phyloP scores from a whole-genome alignment of 768 basidiomycete species.

The Saitozyma sp. region DNA sequence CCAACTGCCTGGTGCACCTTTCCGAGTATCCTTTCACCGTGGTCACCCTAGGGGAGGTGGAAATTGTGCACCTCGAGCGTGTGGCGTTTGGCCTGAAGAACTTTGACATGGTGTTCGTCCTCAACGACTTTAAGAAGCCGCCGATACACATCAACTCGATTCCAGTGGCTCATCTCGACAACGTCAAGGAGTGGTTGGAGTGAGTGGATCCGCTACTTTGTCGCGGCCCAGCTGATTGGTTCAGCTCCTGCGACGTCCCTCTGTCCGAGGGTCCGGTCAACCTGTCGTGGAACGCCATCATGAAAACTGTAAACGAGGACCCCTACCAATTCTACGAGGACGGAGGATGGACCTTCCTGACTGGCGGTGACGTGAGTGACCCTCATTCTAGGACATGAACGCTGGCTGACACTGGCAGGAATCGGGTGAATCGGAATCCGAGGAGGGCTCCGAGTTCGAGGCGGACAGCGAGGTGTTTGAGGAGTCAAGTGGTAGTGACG shows the following conservation, averaged over 20 bases:
- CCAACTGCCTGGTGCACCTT: conserved; percentile 92
- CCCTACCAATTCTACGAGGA: conserved; percentile 93
- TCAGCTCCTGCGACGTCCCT: conserved; percentile 92
- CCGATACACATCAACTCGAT: conserved; percentile 97
- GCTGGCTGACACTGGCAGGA: conserved; percentile 47
- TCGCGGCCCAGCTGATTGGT: conserved; percentile 6
- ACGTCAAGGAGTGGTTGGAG: conserved; percentile 99
- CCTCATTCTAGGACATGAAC: neutral
- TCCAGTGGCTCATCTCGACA: conserved; percentile 83
- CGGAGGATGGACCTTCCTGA: conserved; percentile 94
- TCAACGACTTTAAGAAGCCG: conserved; percentile 89
- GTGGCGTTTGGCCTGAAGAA: conserved; percentile 95
- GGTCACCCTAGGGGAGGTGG: conserved; percentile 89
- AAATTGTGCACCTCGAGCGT: conserved; percentile 93
- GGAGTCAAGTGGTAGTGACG: conserved; percentile 53
- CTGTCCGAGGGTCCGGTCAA: conserved; percentile 95
- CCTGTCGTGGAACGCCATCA: conserved; percentile 95
- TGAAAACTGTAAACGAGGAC: conserved; percentile 97
- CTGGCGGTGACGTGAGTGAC: conserved; percentile 66
- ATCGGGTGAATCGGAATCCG: conserved; percentile 38
- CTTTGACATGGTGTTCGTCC: conserved; percentile 95
- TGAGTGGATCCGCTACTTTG: conserved; percentile 55
- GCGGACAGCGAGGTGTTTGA: conserved; percentile 54
- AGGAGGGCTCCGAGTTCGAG: conserved; percentile 52
- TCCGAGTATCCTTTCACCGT: conserved; percentile 95